Conservation (phyloP, 1,284 basidiomycete genomes). For the Rhodotorula sp. region DNA sequence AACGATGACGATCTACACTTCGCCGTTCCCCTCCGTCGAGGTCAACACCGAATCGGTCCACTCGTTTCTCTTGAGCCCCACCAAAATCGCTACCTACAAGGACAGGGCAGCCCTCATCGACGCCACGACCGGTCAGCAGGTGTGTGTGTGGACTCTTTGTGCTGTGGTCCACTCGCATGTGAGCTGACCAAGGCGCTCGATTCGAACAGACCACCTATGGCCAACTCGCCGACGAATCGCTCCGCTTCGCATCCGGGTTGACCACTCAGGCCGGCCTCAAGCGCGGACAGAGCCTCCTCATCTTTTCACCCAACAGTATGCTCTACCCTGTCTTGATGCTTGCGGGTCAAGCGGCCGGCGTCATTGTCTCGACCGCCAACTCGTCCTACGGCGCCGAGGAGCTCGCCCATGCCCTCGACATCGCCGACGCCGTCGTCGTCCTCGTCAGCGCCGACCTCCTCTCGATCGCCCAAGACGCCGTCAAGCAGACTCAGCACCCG, state of each 20-base stretch:
- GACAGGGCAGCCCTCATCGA: conserved; percentile 32
- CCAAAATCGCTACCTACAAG: not conserved
- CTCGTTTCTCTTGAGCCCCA: conserved; percentile 23
- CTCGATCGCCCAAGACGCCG: conserved; percentile 21
- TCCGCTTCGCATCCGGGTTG: conserved; percentile 25
- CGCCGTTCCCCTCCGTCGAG: conserved; percentile 16
- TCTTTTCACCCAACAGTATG: conserved; percentile 33
- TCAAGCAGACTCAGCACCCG: conserved; percentile 11
- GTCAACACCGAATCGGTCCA: conserved; percentile 15
- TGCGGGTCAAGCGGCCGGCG: conserved; percentile 30
- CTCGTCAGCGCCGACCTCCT: conserved; percentile 29
- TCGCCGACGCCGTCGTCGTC: conserved; percentile 18
- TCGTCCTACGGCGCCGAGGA: conserved; percentile 29
- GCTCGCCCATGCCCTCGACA: conserved; percentile 28
- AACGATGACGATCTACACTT: conserved; percentile 31
- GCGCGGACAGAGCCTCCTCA: conserved; percentile 23
- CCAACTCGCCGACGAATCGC: conserved; percentile 15
- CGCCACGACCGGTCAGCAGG: conserved; percentile 17
- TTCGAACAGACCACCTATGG: conserved; percentile 17
- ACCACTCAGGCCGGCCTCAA: conserved; percentile 13
- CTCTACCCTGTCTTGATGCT: conserved; percentile 34
- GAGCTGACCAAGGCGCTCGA: not conserved
- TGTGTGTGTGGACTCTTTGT: not conserved
- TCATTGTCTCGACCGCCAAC: conserved; percentile 40
- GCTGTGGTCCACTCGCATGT: not conserved